Evolutionary conservation across 1,139 yeast species (phyloP).

Genomic region (Wickerhamiella infanticola): DNA sequence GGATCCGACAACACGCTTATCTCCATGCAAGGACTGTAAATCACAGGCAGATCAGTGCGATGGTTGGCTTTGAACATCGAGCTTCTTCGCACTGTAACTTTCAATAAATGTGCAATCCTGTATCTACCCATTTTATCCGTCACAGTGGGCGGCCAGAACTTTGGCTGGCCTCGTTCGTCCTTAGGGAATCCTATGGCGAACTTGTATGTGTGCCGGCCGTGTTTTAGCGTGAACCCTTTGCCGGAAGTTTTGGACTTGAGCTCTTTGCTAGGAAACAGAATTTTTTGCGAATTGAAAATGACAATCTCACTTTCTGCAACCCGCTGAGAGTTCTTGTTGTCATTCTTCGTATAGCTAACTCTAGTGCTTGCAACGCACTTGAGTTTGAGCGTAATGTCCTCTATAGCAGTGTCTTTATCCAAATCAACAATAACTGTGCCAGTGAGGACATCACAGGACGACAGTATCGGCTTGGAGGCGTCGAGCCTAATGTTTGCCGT

Average conservation of each 20-base stretch:
- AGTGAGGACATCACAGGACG: neutral
- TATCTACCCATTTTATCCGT: neutral
- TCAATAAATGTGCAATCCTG: neutral
- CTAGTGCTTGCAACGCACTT: neutral
- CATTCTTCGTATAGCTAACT: neutral
- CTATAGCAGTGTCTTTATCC: neutral
- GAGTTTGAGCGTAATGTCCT: neutral
- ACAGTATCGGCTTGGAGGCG: neutral
- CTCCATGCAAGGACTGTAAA: neutral
- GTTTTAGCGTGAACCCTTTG: slow-evolving; percentile 2
- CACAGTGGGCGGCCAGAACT: neutral
- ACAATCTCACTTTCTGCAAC: neutral
- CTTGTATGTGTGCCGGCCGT: slow-evolving; percentile 1
- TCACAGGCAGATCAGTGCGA: neutral
- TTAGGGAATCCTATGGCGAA: slow-evolving; percentile 1
- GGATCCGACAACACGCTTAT: neutral
- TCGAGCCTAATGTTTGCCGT: neutral
- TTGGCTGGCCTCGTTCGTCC: neutral
- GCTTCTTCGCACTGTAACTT: slow-evolving; percentile 1
- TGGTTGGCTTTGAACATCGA: neutral
- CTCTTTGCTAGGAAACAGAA: slow-evolving; percentile 1
- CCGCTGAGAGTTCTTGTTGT: neutral
- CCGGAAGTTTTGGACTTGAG: neutral
- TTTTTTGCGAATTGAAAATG: neutral
- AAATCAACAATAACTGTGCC: slow-evolving; percentile 1